Base-by-base conservation (phyloP, 2,329 filamentous ascomycete species). In the Pseudogymnoascus sp. region DNA sequence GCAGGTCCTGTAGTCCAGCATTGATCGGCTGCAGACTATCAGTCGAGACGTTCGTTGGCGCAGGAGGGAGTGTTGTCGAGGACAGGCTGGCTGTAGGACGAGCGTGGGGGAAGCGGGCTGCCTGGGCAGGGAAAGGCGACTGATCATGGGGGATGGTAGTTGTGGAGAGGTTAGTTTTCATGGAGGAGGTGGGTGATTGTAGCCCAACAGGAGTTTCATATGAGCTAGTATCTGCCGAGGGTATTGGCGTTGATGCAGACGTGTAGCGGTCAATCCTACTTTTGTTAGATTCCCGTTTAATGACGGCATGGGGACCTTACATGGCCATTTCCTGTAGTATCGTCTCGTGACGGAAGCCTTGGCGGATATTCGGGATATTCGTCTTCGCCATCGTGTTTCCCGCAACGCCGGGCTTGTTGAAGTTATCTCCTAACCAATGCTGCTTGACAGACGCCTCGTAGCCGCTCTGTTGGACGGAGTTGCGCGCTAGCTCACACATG, bases 401-500 rank as follows among this genome's bases (percentile, higher is more conserved):
- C 62, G 83, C 81, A 38, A 90, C 88, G 2, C 95, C 95, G 0
- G 90, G 89, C 40, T 88, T 78, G 71, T 89, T 81, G 73, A 88
- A 97, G 66, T 90, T 85, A 33, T 82, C 79, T 2, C 95, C 95
- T 4, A 99, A 79, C 93, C 93, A 99, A 74, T 92, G 86, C 71
- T 93, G 87, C 77, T 99, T 99, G 70, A 97, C 81, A 11, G 87
- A 83, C 69, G 89, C 81, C 73, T 99, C 95, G 71, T 96, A 99
- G 5, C 95, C 95, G 73, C 91, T 96, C 74, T 99, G 95, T 69
- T 88, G 86, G 41, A 99, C 95, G 8, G 91, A 96, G 74, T 97
- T 93, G 77, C 96, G 96, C 23, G 95, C 95, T 63, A 99, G 77
- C 77, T 99, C 95, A 73, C 95, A 97, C 95, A 99, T 99, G 71